Evolutionary conservation across 2,329 filamentous ascomycete species (phyloP).

Genomic region (Chrysoporthe cubensis): DNA sequence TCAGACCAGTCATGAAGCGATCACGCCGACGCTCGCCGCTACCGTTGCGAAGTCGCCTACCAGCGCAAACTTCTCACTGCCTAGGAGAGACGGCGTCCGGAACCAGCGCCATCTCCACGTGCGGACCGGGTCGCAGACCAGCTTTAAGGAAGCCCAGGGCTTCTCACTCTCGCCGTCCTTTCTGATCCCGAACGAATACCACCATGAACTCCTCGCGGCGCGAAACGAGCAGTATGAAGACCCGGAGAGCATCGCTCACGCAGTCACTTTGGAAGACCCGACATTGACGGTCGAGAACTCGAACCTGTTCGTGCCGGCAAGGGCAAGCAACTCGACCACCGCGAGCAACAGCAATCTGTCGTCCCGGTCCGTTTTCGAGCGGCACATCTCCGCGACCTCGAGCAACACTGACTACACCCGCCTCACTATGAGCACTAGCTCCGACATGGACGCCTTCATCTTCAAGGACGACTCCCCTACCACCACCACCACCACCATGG

Average conservation of each 20-base stretch:
- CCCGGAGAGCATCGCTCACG: conserved; percentile 40
- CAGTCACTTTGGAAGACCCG: conserved; percentile 40
- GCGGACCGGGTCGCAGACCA: conserved; percentile 53
- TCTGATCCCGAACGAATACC: conserved; percentile 64
- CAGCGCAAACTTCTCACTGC: conserved; percentile 57
- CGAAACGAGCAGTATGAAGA: conserved; percentile 41
- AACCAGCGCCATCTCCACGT: conserved; percentile 40
- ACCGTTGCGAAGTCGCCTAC: conserved; percentile 44
- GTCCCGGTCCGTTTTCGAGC: conserved; percentile 51
- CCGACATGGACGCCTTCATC: conserved; percentile 40
- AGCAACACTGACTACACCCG: conserved; percentile 58
- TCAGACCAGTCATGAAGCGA: conserved; percentile 41
- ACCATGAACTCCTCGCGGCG: conserved; percentile 54
- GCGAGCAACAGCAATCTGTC: conserved; percentile 53
- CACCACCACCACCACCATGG: conserved; percentile 22
- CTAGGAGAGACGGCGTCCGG: conserved; percentile 41
- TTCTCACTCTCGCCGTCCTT: conserved; percentile 65
- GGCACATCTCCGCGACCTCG: conserved; percentile 58
- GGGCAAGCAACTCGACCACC: conserved; percentile 60
- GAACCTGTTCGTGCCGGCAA: conserved; percentile 43
- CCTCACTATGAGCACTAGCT: conserved; percentile 57
- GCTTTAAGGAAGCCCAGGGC: conserved; percentile 62
- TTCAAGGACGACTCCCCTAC: conserved; percentile 30
- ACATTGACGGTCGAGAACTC: conserved; percentile 40
- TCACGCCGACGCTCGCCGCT: conserved; percentile 46